Conservation (phyloP, 2,329 filamentous ascomycete genomes). For the Diplodia scrobiculata region DNA sequence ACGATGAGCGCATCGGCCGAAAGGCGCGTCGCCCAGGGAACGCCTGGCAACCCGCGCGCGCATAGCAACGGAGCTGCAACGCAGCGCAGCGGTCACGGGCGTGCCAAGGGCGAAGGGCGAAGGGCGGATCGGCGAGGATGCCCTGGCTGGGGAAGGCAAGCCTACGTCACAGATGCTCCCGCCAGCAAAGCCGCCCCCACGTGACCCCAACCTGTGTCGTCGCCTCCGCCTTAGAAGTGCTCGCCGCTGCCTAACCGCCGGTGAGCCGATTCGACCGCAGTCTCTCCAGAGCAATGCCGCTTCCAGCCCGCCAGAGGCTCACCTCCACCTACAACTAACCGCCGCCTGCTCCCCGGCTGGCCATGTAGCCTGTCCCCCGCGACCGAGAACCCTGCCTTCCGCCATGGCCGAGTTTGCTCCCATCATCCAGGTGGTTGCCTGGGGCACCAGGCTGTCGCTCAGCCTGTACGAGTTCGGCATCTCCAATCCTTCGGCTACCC, state of each 20-base stretch:
- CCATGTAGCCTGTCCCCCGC: conserved; percentile 16
- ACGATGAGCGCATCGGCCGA: conserved; percentile 1
- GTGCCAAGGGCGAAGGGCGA: background rate
- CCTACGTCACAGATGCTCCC: conserved; percentile 16
- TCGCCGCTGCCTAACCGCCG: conserved; percentile 17
- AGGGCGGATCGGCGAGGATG: background rate
- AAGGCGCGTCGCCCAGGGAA: background rate
- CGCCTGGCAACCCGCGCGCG: background rate
- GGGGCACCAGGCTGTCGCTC: conserved; percentile 41
- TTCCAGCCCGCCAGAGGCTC: background rate
- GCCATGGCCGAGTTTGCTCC: conserved; percentile 42
- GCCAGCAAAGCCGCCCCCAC: conserved; percentile 15
- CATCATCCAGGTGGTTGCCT: conserved; percentile 42
- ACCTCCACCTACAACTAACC: conserved; percentile 12
- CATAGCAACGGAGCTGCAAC: background rate
- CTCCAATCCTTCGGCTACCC: conserved; percentile 35
- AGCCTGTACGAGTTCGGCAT: conserved; percentile 41
- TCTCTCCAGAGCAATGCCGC: conserved; percentile 9
- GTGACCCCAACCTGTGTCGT: conserved; percentile 2
- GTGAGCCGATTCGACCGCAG: conserved; percentile 1
- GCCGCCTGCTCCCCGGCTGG: conserved; percentile 2
- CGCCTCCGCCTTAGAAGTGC: background rate
- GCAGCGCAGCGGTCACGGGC: background rate
- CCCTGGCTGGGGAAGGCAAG: background rate
- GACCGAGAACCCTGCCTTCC: background rate